A percentile compares a stretch with the other conserved stretches of the same genome.
Conservation (phyloP, 352 stramenopile species). For the Pilasporangium apinafurcum region DNA sequence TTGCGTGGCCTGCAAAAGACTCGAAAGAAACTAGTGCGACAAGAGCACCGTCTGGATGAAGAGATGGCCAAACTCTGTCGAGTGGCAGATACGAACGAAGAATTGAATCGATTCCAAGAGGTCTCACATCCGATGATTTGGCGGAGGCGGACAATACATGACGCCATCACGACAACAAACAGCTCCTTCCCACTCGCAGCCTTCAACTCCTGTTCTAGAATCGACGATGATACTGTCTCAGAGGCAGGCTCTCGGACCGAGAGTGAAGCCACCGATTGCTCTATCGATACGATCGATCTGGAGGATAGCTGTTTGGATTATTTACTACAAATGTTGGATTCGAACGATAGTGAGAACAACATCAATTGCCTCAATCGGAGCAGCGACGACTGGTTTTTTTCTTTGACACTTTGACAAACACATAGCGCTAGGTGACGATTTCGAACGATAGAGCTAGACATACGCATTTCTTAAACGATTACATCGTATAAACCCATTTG, state of each 20-base stretch:
- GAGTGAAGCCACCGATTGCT: background rate
- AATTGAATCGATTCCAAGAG: background rate
- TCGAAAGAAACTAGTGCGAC: slow-evolving; percentile 34
- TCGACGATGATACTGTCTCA: too few species aligned
- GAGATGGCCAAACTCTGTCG: slow-evolving; percentile 15
- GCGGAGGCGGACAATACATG: background rate
- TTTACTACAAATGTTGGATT: slow-evolving; percentile 2
- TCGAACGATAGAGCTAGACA: too few species aligned
- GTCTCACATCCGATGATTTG: background rate
- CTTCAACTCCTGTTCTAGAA: too few species aligned
- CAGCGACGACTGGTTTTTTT: slow-evolving; percentile 58
- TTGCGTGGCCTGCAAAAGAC: slow-evolving; percentile 56
- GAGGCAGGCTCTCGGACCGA: too few species aligned
- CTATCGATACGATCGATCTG: background rate
- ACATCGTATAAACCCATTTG: too few species aligned
- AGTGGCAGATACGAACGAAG: background rate
- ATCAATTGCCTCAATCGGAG: slow-evolving; percentile 23
- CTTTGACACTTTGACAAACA: too few species aligned
- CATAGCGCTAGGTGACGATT: too few species aligned
- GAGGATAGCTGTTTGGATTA: slow-evolving; percentile 4
- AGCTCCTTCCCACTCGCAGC: too few species aligned
- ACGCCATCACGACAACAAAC: too few species aligned
- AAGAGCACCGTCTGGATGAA: slow-evolving; percentile 55
- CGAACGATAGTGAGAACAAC: background rate
- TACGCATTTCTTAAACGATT: too few species aligned